Percentiles rank a stretch among this genome's conserved stretches.
phyloP scores from a whole-genome alignment of 1,284 basidiomycete species.

The Ganoderma meredithae region DNA sequence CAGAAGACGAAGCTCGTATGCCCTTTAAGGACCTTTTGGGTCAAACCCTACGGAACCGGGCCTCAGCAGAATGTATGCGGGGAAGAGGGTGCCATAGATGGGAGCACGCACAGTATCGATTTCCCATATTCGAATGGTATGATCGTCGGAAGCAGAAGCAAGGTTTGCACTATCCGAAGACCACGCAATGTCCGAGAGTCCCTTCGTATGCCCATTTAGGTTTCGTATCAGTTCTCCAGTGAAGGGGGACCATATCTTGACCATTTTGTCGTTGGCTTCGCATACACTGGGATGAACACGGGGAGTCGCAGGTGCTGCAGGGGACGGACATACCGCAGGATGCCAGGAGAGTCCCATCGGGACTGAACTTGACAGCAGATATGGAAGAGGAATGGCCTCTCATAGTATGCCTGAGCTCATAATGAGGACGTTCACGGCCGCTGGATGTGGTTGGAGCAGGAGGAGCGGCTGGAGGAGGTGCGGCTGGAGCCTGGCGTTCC shows the following conservation, averaged over 20 bases:
- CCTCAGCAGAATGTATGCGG: background rate
- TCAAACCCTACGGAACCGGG: slow-evolving; percentile 60
- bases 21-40: slow-evolving; percentile 73
- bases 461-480: slow-evolving; percentile 42
- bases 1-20: slow-evolving; percentile 94
- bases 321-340: slow-evolving; percentile 69
- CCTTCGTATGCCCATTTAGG: slow-evolving; percentile 77
- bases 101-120: slow-evolving; percentile 70
- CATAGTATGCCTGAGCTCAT: slow-evolving; percentile 70
- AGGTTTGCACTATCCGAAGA: slow-evolving; percentile 83
- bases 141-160: slow-evolving; percentile 92
- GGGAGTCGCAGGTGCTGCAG: background rate
- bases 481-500: slow-evolving; percentile 53
- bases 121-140: slow-evolving; percentile 86
- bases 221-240: slow-evolving; percentile 81
- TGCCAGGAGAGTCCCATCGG: slow-evolving; percentile 80
- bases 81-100: background rate
- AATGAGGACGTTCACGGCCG: slow-evolving; percentile 69
- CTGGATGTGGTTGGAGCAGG: slow-evolving; percentile 43
- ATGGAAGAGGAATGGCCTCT: slow-evolving; percentile 79
- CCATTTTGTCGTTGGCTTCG: slow-evolving; percentile 74
- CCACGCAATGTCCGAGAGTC: slow-evolving; percentile 90
- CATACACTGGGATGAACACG: slow-evolving; percentile 4
- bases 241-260: slow-evolving; percentile 84
- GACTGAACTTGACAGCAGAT: slow-evolving; percentile 86